phyloP scores from a whole-genome alignment of 2,329 filamentous ascomycete genomes.

The Lachnellula hyalina region DNA sequence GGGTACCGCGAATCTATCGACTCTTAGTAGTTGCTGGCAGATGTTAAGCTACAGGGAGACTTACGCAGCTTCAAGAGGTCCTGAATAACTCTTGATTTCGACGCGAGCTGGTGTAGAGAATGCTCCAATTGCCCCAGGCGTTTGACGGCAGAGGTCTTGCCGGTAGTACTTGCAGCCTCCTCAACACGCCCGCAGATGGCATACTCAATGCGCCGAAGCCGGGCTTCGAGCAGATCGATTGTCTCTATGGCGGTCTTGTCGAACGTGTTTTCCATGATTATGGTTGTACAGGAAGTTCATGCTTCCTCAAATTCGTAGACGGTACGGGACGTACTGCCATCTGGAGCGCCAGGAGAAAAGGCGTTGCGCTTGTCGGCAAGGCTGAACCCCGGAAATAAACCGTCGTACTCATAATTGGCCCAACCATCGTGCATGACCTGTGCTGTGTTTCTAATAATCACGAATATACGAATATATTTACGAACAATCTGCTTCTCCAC shows the following conservation, averaged over 20 bases:
- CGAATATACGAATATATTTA: background rate
- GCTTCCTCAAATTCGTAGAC: background rate
- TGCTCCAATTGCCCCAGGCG: conserved; percentile 21
- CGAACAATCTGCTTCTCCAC: background rate
- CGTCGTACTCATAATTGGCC: too few relatives aligned
- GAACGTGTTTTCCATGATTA: conserved; percentile 26
- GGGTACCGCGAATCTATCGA: conserved; percentile 28
- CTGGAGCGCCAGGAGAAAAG: background rate
- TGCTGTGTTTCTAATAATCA: background rate
- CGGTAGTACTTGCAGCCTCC: conserved; percentile 1
- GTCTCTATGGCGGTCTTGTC: conserved; percentile 29
- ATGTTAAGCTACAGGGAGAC: conserved; percentile 3
- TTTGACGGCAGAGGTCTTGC: conserved; percentile 11
- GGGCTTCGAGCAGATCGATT: conserved; percentile 29
- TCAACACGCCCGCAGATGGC: conserved; percentile 22
- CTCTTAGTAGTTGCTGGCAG: conserved; percentile 9
- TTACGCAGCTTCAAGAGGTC: conserved; percentile 30
- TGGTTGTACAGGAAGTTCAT: too few relatives aligned
- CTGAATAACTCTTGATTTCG: conserved; percentile 29
- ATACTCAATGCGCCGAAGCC: conserved; percentile 29
- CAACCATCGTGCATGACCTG: background rate
- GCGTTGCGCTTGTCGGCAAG: background rate
- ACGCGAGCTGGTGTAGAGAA: conserved; percentile 14
- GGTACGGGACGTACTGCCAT: background rate
- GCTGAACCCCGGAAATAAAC: too few relatives aligned